Evolutionary conservation across 2,329 filamentous ascomycete species (phyloP).

Genomic region (Colletotrichum incanum): DNA sequence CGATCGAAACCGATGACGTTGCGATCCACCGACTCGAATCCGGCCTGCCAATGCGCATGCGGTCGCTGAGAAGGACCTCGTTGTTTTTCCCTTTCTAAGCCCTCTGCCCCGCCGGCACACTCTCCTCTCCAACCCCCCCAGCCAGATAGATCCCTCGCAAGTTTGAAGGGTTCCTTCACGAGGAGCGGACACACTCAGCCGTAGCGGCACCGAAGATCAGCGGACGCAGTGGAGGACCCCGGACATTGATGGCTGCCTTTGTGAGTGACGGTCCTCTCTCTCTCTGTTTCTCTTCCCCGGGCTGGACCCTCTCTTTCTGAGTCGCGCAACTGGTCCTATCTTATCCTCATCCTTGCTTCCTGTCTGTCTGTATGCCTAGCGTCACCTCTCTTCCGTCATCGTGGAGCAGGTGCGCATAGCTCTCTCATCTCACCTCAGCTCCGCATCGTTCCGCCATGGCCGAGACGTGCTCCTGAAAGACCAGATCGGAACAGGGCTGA

Average conservation of each 20-base stretch:
- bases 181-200: neutral
- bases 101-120: neutral
- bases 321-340: neutral
- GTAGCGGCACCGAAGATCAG: constrained; percentile 21
- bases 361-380: neutral
- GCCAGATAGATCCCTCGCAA: neutral
- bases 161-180: neutral
- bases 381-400: constrained; percentile 11
- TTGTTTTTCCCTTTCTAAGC: neutral
- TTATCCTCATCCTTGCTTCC: constrained; percentile 9
- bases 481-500: neutral
- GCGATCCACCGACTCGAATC: constrained; percentile 22
- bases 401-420: constrained; percentile 18
- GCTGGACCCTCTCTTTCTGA: constrained; percentile 1
- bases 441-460: constrained; percentile 15
- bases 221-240: constrained; percentile 31
- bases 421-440: constrained; percentile 1
- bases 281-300: neutral
- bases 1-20: constrained; percentile 34
- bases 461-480: neutral
- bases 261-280: constrained; percentile 40
- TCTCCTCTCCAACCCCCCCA: neutral
- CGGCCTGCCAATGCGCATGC: constrained; percentile 28
- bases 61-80: neutral
- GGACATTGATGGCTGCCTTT: constrained; percentile 49